phyloP scores from a whole-genome alignment of 2,329 filamentous ascomycete genomes.

The Colletotrichum sp. region DNA sequence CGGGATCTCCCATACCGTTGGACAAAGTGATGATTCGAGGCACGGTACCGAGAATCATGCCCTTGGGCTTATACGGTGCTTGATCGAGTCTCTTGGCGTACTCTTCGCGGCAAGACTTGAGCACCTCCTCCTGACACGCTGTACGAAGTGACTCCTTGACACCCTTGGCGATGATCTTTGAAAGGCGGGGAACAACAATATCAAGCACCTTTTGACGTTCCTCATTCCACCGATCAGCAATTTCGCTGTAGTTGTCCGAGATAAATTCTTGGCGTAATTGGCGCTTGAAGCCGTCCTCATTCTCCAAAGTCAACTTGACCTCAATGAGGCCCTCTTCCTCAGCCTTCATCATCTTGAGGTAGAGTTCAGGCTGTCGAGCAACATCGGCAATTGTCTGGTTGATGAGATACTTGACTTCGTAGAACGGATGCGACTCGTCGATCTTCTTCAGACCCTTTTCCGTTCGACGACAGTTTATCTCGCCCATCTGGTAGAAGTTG shows the following conservation, averaged over 20 bases:
- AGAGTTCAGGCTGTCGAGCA: constrained; percentile 84
- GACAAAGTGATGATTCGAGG: constrained; percentile 88
- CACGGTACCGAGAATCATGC: constrained; percentile 85
- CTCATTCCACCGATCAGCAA: constrained; percentile 93
- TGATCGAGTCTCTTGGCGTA: constrained; percentile 92
- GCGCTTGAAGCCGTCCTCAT: constrained; percentile 76
- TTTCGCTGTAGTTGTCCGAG: constrained; percentile 93
- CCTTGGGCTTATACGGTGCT: constrained; percentile 93
- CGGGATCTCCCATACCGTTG: constrained; percentile 77
- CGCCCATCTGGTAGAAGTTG: constrained; percentile 82
- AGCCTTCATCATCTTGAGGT: constrained; percentile 95
- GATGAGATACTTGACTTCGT: constrained; percentile 95
- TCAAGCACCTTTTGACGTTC: constrained; percentile 87
- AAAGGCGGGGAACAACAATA: constrained; percentile 79
- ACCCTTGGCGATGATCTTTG: constrained; percentile 84
- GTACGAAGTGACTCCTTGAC: constrained; percentile 95
- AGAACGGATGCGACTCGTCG: constrained; percentile 93
- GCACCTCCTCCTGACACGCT: constrained; percentile 90
- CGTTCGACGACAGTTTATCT: constrained; percentile 87
- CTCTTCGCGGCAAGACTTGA: constrained; percentile 86
- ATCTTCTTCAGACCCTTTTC: constrained; percentile 95
- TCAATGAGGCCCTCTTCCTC: constrained; percentile 93
- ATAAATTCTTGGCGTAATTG: constrained; percentile 84
- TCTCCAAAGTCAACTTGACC: constrained; percentile 79
- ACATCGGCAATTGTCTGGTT: constrained; percentile 86